These are phyloP conservation scores for Penstemon davidsonii DNA, from an alignment of 257 asterid genomes.

Conservation along the genomic window DNA sequence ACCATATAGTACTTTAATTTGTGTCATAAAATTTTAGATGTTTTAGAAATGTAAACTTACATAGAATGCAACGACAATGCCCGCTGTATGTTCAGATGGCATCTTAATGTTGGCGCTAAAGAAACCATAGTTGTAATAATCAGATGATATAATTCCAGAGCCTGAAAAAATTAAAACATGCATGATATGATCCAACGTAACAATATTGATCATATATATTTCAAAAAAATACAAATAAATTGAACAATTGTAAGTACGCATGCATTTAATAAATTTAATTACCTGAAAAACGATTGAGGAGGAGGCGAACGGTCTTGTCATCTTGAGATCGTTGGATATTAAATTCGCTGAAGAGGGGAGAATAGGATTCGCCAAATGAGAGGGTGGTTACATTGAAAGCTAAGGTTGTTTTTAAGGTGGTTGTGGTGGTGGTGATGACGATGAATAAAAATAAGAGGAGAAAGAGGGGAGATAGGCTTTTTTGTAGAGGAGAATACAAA, in stretches of 20 bases:
- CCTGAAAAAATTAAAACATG: conserved; percentile 46
- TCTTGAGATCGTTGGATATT: conserved; percentile 61
- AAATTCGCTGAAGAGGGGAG: conserved; percentile 83
- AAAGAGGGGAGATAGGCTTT: conserved; percentile 10
- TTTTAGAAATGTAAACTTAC: conserved; percentile 35
- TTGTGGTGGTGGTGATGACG: conserved; percentile 21
- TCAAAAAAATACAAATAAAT: not conserved
- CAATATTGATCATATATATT: not conserved
- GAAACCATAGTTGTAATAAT: conserved; percentile 86
- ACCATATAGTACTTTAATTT: no score
- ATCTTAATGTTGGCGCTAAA: conserved; percentile 85
- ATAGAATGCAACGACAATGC: conserved; percentile 87
- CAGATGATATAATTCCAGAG: conserved; percentile 80
- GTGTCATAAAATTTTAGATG: no score
- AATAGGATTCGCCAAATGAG: conserved; percentile 50
- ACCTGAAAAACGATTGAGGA: conserved; percentile 82
- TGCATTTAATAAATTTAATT: not conserved
- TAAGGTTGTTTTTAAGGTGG: conserved; percentile 20
- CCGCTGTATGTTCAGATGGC: conserved; percentile 82
- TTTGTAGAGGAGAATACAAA: conserved; percentile 24
- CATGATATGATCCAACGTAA: not conserved
- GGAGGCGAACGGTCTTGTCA: conserved; percentile 59
- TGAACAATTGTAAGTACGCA: not conserved
- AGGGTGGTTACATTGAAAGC: conserved; percentile 59
- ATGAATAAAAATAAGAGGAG: conserved; percentile 7